Conservation (phyloP, 805 yeast genomes). For the Teunomyces cretensis region DNA sequence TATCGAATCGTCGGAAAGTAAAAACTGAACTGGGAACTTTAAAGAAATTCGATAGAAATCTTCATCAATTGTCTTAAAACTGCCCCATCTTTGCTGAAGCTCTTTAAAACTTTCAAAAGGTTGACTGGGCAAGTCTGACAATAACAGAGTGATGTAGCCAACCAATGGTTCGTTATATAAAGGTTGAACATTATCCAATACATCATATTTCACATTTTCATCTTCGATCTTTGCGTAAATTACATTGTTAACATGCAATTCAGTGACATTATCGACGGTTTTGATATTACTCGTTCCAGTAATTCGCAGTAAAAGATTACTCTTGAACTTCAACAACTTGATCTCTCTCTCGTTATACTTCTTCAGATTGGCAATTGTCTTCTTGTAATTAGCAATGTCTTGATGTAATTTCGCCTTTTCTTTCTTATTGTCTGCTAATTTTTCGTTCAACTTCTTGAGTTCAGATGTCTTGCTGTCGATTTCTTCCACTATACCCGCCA, state of each 20-base stretch:
- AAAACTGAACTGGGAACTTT: conserved; percentile 24
- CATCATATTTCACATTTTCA: not conserved
- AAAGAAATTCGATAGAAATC: conserved; percentile 31
- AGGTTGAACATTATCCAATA: not conserved
- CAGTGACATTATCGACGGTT: conserved; percentile 6
- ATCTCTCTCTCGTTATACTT: conserved; percentile 22
- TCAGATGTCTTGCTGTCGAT: conserved; percentile 8
- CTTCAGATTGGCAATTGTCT: conserved; percentile 12
- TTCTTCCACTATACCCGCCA: conserved; percentile 12
- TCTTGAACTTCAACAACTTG: conserved; percentile 17
- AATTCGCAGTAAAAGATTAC: conserved; percentile 24
- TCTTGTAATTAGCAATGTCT: conserved; percentile 11
- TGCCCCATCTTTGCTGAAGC: not conserved
- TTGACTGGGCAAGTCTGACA: not conserved
- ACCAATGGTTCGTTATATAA: not conserved
- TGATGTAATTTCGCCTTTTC: conserved; percentile 10
- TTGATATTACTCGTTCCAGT: conserved; percentile 21
- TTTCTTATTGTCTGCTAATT: conserved; percentile 12
- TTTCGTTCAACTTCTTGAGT: conserved; percentile 9
- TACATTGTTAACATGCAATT: not conserved
- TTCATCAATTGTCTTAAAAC: conserved; percentile 20
- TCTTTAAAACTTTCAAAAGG: not conserved
- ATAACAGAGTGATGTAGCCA: not conserved
- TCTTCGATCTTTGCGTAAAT: conserved; percentile 7
- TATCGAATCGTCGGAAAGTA: conserved; percentile 7